Conservation (phyloP, 805 yeast genomes). For the Sugiyamaella chiloensis region DNA sequence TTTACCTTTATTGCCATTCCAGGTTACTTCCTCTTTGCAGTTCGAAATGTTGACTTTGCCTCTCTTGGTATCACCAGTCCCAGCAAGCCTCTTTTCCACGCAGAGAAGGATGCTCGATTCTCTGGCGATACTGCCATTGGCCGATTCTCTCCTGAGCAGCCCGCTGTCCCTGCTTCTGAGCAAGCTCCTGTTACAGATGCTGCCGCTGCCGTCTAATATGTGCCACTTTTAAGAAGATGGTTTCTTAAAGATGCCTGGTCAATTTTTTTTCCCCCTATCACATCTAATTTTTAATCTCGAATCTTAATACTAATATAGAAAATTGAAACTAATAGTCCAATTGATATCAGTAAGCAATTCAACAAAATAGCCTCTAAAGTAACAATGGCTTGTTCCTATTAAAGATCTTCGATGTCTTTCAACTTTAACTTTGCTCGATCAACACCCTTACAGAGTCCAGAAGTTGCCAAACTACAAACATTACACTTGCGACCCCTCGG, state of each 20-base stretch:
- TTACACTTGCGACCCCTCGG: conserved; percentile 69
- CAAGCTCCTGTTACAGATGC: conserved; percentile 9
- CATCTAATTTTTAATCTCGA: not conserved
- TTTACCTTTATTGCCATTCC: conserved; percentile 37
- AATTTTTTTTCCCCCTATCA: too few relatives aligned
- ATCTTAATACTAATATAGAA: not conserved
- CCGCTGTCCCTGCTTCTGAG: conserved; percentile 15
- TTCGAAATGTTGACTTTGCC: conserved; percentile 23
- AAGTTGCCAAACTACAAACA: conserved; percentile 54
- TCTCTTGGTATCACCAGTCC: conserved; percentile 25
- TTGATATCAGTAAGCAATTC: too few relatives aligned
- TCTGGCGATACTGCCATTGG: conserved; percentile 20
- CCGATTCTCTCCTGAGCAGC: conserved; percentile 10
- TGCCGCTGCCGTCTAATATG: conserved; percentile 12
- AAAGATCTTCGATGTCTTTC: conserved; percentile 14
- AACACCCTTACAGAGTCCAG: conserved; percentile 45
- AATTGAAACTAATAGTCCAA: too few relatives aligned
- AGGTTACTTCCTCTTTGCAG: conserved; percentile 22
- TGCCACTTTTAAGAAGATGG: conserved; percentile 8
- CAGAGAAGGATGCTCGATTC: conserved; percentile 20
- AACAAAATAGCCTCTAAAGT: too few relatives aligned
- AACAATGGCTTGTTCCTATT: not conserved
- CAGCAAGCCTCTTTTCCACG: conserved; percentile 20
- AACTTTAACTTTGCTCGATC: conserved; percentile 13
- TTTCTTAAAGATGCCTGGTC: too few relatives aligned